Evolutionary conservation across 2,329 filamentous ascomycete genomes (phyloP), one percentile per base, ranked within the genome.

Genomic region (Phialophora chinensis): DNA sequence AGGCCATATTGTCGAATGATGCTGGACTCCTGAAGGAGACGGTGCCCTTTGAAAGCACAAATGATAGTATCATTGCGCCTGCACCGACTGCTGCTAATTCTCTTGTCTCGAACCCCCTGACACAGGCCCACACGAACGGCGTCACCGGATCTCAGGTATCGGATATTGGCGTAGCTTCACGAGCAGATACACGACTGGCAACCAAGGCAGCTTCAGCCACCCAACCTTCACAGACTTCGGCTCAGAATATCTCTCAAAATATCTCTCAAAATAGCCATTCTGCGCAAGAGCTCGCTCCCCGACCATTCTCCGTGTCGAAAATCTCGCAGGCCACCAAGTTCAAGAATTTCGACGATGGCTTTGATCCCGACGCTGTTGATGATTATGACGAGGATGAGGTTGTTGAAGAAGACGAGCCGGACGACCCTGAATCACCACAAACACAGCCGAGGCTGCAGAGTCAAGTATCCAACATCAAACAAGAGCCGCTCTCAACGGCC

Each of bases 1-100:
- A 97, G 76, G 91, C 91, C 1, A 95, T 99, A 54, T 80, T 98
- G 31, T 88, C 83, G n/a, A 90, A 90, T 59, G 90, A 98, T 78
- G 87, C 92, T 6, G 87, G 85, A 66, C 84, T 86, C 52, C 82
- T 98, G 23, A 88, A 91, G 65, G 86, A 88, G 44, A 85, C 88
- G 5, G 84, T 96, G 5, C 77, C 79, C 12, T 77, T 79, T 2
- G 84, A 90, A 70, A 79, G 86, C 49, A 68, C 60, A 20, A 65
- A 42, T 29, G 69, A 71, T 44, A 62, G 66, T 7, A 57, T 35
- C 49, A 31, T 63, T 17, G 61, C 68, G 25, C 70, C 71, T 62
- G 63, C 69, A 10, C 61, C 69, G 8, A 64, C 65, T 14, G 67
- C 56, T 29, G 67, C 65, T n/a, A 62, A 56, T 52, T 69, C 69